phyloP scores from a whole-genome alignment of 2,329 filamentous ascomycete genomes.

The Diaporthe ilicicola region DNA sequence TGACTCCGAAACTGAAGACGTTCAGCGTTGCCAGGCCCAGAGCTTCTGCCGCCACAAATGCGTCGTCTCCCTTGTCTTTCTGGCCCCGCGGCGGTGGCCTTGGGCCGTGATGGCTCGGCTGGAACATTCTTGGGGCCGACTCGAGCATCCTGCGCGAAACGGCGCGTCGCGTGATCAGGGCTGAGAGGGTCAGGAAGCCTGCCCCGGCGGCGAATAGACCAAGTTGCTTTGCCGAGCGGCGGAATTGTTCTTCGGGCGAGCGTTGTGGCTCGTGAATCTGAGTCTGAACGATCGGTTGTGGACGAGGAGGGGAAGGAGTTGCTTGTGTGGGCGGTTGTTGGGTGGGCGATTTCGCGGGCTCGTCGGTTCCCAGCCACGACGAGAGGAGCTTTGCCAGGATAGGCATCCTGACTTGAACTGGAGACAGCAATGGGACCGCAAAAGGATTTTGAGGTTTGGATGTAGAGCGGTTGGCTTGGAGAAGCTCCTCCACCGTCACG shows the following conservation, averaged over 20 bases:
- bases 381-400: conserved; percentile 26
- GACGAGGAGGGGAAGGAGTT: neutral
- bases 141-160: conserved; percentile 69
- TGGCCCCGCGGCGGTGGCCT: conserved; percentile 38
- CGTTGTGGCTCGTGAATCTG: neutral
- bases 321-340: conserved; percentile 4
- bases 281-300: neutral
- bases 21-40: conserved; percentile 89
- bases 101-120: conserved; percentile 59
- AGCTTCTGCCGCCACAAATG: conserved; percentile 81
- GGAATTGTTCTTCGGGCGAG: conserved; percentile 36
- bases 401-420: neutral
- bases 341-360: conserved; percentile 9
- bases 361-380: conserved; percentile 16
- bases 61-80: conserved; percentile 62
- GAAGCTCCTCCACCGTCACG: neutral
- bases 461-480: neutral
- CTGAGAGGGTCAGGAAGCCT: conserved; percentile 77
- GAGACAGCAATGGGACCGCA: neutral
- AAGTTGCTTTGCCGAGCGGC: conserved; percentile 68
- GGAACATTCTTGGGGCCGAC: conserved; percentile 76
- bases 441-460: neutral
- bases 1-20: conserved; percentile 77
- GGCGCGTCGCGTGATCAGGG: conserved; percentile 75
- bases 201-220: conserved; percentile 79